phyloP scores from a whole-genome alignment of 495 filamentous ascomycete species.

The Penicillium crystallinum region DNA sequence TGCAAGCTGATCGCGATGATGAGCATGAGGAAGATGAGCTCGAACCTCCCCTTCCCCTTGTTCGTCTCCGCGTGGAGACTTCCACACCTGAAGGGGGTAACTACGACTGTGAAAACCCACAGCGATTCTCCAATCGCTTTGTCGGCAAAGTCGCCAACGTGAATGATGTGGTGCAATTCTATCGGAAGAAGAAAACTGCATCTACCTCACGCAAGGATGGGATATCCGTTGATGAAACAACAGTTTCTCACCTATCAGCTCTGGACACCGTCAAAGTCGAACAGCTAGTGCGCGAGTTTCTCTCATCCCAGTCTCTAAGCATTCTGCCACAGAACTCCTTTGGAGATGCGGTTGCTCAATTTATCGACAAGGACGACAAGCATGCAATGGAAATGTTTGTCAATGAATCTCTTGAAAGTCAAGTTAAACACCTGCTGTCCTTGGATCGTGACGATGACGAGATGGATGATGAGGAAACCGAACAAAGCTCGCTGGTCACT shows the following conservation, averaged over 20 bases:
- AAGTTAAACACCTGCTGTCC: conserved; percentile 66
- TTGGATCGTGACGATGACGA: conserved; percentile 65
- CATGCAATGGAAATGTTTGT: conserved; percentile 89
- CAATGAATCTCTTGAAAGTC: conserved; percentile 66
- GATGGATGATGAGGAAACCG: conserved; percentile 56
- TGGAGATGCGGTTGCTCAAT: conserved; percentile 87
- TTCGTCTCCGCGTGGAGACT: conserved; percentile 87
- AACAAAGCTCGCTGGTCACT: conserved; percentile 52
- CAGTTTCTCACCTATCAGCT: conserved; percentile 53
- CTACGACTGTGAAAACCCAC: conserved; percentile 92
- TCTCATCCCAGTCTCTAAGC: conserved; percentile 77
- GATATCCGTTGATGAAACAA: conserved; percentile 49
- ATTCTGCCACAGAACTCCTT: conserved; percentile 89
- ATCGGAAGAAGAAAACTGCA: conserved; percentile 68
- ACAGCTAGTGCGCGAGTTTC: conserved; percentile 77
- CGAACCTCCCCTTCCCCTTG: conserved; percentile 67
- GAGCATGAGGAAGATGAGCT: conserved; percentile 50
- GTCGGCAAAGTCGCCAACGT: conserved; percentile 84
- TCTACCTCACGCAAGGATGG: conserved; percentile 36
- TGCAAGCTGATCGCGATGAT: conserved; percentile 54
- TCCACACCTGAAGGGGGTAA: conserved; percentile 79
- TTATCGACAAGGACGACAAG: conserved; percentile 93
- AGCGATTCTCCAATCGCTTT: conserved; percentile 94
- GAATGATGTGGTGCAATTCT: conserved; percentile 88
- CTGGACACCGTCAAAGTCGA: conserved; percentile 82